Percentiles rank a stretch among this genome's conserved stretches.
Evolutionary conservation across 352 stramenopile genomes (phyloP).

Genomic region (Thalassiosira hispida): DNA sequence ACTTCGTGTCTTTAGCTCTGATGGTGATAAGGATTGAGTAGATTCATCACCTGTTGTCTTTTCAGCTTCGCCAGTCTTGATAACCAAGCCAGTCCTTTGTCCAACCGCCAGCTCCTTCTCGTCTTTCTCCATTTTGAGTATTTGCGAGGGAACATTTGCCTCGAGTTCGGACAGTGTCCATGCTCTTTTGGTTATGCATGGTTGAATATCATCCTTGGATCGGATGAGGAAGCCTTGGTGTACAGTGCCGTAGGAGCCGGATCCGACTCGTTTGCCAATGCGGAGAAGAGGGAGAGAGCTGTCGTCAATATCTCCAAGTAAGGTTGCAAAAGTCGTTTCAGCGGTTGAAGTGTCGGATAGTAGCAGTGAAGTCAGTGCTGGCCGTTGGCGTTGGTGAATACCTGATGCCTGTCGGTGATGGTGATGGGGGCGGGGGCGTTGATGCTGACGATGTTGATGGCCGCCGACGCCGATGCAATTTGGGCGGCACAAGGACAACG

Average conservation of each 20-base stretch:
- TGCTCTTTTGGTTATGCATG: constrained; percentile 33
- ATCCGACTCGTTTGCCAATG: constrained; percentile 22
- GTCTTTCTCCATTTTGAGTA: constrained; percentile 11
- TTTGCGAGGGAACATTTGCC: constrained; percentile 7
- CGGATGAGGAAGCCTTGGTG: constrained; percentile 24
- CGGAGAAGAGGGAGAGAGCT: constrained; percentile 12
- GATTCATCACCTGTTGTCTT: background rate
- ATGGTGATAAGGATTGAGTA: background rate
- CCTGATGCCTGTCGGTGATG: background rate
- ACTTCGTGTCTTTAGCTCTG: constrained; percentile 41
- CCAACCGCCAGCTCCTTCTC: constrained; percentile 4
- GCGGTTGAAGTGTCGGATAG: background rate
- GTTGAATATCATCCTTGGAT: constrained; percentile 8
- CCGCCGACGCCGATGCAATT: background rate
- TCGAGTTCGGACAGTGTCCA: constrained; percentile 30
- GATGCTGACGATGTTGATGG: background rate
- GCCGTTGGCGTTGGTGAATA: background rate
- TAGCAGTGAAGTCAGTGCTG: background rate
- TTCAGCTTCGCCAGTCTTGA: background rate
- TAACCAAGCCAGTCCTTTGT: constrained; percentile 27
- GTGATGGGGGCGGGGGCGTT: no score
- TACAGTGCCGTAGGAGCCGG: constrained; percentile 37
- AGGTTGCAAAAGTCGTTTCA: background rate
- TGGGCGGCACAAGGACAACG: background rate
- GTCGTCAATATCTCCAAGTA: constrained; percentile 11